Base-by-base conservation (phyloP, 2,329 filamentous ascomycete genomes). In the Chrysoporthe austroafricana region DNA sequence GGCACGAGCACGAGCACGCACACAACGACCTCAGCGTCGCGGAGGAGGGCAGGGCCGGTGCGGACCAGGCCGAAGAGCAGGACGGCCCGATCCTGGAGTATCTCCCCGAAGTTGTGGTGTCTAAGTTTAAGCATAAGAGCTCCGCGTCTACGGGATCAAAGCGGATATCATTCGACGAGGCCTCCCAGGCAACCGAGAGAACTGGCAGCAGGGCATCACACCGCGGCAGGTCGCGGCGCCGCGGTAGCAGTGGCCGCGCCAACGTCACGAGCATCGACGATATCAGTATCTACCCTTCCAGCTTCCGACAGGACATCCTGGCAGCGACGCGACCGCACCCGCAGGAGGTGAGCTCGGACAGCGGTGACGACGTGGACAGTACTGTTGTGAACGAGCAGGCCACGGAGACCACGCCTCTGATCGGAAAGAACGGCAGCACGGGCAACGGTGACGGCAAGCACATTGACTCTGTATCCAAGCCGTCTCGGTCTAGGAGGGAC, bases 291-390 rank as follows among this genome's bases (percentile, higher is more conserved):
- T 92, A 97, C 76, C 96, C 96, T 2, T 91, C 93, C 34, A 95
- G 91, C 71, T 94, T 98, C 83, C 86, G 96, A 72, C 92, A 97
- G 77, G 93, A 95, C 66, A 97, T 99, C 73, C 96, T 98, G 72
- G 90, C 90, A 48, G 93, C 92, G n/a, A 90, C 89, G 69, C 86
- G 88, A 62, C 82, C 89, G 58, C 88, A 87, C 50, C 83, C 86
- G 9, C 82, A 83, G 69, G 77, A 75, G 7, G 66, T 65, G 32
- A 65, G 63, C n/a, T 66, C 67, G 16, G 69, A 68, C 16, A 70
- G 69, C 36, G 67, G 60, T 3, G 66, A 66, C 8, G 69, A 66
- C n/a, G 42, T 7, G 16, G 69, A 70, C 4, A 62, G 57, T 43
- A 71, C 71, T n/a, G 70, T 69, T 52, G 71, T 68, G 1, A 73